Evolutionary conservation across 441 rosid species (phyloP).

Genomic region (Jatropha podagrica): DNA sequence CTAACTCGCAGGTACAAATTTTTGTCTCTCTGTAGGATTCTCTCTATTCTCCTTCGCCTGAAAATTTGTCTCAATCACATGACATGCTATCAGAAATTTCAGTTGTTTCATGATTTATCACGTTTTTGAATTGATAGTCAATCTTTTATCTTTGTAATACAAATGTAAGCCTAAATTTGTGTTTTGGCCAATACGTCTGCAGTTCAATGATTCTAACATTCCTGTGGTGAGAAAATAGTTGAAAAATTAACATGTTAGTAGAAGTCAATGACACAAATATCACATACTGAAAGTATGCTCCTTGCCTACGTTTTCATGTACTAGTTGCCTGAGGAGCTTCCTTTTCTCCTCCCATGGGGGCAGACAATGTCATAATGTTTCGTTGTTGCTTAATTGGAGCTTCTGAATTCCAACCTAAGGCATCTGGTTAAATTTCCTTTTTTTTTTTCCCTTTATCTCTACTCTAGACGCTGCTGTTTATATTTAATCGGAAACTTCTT

Average conservation of each 20-base stretch:
- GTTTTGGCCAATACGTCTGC: neutral
- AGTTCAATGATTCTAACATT: neutral
- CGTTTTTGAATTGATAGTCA: neutral
- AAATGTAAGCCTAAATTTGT: neutral
- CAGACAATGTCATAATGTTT: too few species aligned
- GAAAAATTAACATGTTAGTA: neutral
- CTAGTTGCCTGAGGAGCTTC: neutral
- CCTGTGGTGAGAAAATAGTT: neutral
- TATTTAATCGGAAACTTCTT: neutral
- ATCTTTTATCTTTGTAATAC: neutral
- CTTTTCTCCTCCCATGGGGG: too few species aligned
- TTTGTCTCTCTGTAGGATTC: neutral
- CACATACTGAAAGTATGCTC: neutral
- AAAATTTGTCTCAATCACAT: neutral
- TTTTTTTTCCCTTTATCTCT: neutral
- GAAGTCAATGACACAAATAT: neutral
- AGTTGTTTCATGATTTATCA: neutral
- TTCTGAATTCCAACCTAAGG: neutral
- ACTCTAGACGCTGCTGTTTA: neutral
- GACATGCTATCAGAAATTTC: neutral
- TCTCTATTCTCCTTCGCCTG: neutral
- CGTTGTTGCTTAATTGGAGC: too few species aligned
- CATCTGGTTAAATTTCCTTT: neutral
- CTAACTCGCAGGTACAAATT: slow-evolving; percentile 53
- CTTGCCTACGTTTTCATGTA: neutral